A percentile compares a stretch with the other conserved stretches of the same genome.
These are phyloP conservation scores for Penicillium sp. DNA, from an alignment of 2,329 filamentous ascomycete species.

Conservation along the genomic window DNA sequence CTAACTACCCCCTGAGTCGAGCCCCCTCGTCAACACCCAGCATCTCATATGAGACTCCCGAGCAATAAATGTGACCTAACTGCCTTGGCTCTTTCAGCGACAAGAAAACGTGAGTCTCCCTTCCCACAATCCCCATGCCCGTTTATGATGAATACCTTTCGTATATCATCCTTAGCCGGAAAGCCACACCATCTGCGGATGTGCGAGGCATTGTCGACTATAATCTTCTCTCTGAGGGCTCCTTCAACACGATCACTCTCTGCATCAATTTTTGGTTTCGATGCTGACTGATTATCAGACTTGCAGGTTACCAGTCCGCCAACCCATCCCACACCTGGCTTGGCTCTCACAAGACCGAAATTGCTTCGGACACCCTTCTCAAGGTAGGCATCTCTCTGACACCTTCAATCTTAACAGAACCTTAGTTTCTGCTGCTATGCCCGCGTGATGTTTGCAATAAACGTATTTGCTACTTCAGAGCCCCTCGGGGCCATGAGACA, in stretches of 20 bases:
- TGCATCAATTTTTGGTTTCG: not conserved
- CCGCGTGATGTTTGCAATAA: conserved; percentile 87
- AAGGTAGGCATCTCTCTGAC: not conserved
- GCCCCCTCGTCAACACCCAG: not conserved
- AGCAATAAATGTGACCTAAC: not conserved
- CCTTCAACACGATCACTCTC: not conserved
- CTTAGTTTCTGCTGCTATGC: conserved; percentile 14
- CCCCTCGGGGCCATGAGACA: conserved; percentile 91
- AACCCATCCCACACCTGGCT: not conserved
- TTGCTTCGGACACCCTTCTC: not conserved
- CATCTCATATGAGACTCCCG: not conserved
- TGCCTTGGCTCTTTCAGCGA: not conserved
- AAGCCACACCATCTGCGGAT: conserved; percentile 46
- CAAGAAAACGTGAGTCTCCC: conserved; percentile 11
- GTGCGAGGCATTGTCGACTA: conserved; percentile 45
- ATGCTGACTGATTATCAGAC: not conserved
- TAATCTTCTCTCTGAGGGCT: conserved; percentile 50
- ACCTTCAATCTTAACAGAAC: not conserved
- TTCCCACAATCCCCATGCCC: conserved; percentile 2
- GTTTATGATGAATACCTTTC: conserved; percentile 76
- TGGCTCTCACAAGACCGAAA: not conserved
- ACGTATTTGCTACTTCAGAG: conserved; percentile 99
- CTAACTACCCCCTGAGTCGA: not conserved
- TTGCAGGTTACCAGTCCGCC: not conserved
- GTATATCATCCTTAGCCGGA: conserved; percentile 99